Base-by-base conservation (phyloP, 208 protist genomes). In the Leishmania mexicana region DNA sequence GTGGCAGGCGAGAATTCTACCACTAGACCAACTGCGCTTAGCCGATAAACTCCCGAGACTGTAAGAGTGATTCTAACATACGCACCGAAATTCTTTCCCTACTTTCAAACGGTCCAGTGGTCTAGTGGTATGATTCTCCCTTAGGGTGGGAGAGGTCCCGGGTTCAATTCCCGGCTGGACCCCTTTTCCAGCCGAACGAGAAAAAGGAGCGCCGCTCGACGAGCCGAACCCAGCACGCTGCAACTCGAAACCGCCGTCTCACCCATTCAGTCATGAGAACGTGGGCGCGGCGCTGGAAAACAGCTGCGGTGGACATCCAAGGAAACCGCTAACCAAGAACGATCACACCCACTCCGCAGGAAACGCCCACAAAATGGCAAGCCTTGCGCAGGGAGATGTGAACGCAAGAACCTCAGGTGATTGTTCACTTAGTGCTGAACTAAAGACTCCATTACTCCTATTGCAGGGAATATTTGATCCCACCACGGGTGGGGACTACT, bases 111-210 rank as follows among this genome's bases (percentile, higher is more conserved):
- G 93, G 93, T 92, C 93, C 93, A 96, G 93, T 96, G 90, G 91
- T 96, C 93, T 96, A 96, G 93, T 96, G 93, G 92, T 89, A 95
- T 96, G 92, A 96, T 97, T 96, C 92, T 96, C 91, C 91, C 91
- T 97, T 97, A 95, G 94, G 92, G 92, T 96, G 92, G 92, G 94
- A 97, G 91, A 95, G 92, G 92, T 96, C 92, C 92, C 91, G 94
- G 92, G 89, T 91, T 93, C 87, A 93, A 93, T 93, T 93, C 89
- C 89, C 87, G 89, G 89, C 89, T 93, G 89, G 91, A 90, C 92
- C 91, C 92, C 85, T 89, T 93, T 93, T 86, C 54, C 0, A 28
- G 8, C 40, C 2, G 6, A 51, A 49, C 28, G 49, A 58, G 7
- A 35, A 8, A 40, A 40, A 68, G 62, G 53, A 65, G 60, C 11